Evolutionary conservation across 2,329 filamentous ascomycete genomes (phyloP).

Genomic region (Rhynchosporium secalis): DNA sequence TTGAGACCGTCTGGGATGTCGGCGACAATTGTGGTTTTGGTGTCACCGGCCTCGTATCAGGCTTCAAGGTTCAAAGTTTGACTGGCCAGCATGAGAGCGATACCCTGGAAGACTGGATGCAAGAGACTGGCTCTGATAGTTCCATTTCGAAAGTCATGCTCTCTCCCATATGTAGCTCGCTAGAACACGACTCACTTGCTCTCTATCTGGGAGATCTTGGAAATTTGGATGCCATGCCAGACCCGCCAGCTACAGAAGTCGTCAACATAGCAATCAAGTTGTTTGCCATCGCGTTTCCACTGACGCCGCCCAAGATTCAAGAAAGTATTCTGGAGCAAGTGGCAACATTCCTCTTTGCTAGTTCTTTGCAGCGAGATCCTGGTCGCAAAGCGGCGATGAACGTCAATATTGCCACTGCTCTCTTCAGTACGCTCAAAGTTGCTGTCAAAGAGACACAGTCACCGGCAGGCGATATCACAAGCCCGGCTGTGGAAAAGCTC

Average conservation of each 20-base stretch:
- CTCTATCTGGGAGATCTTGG: slow-evolving; percentile 64
- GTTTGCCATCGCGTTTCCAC: slow-evolving; percentile 86
- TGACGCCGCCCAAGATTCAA: slow-evolving; percentile 88
- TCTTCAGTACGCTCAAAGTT: slow-evolving; percentile 79
- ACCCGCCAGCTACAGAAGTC: slow-evolving; percentile 87
- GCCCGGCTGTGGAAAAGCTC: slow-evolving; percentile 76
- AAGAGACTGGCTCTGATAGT: slow-evolving; percentile 60
- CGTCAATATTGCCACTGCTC: slow-evolving; percentile 82
- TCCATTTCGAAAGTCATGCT: slow-evolving; percentile 61
- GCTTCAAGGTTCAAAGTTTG: slow-evolving; percentile 70
- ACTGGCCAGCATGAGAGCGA: slow-evolving; percentile 66
- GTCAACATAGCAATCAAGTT: slow-evolving; percentile 92
- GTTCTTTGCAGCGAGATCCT: slow-evolving; percentile 77
- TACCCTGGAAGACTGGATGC: slow-evolving; percentile 50
- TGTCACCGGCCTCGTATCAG: slow-evolving; percentile 79
- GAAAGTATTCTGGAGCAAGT: slow-evolving; percentile 96
- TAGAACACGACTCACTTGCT: slow-evolving; percentile 85
- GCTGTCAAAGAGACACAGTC: slow-evolving; percentile 78
- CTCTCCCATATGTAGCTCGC: slow-evolving; percentile 76
- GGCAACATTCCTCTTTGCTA: slow-evolving; percentile 81
- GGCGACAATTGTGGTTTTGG: slow-evolving; percentile 94
- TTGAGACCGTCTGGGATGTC: slow-evolving; percentile 94
- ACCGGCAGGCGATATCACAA: slow-evolving; percentile 70
- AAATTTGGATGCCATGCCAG: slow-evolving; percentile 52
- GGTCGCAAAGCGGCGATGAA: slow-evolving; percentile 87